Evolutionary conservation across 306 rosid genomes (phyloP), one percentile per base, ranked within the genome.

Genomic region (Neltuma alba): DNA sequence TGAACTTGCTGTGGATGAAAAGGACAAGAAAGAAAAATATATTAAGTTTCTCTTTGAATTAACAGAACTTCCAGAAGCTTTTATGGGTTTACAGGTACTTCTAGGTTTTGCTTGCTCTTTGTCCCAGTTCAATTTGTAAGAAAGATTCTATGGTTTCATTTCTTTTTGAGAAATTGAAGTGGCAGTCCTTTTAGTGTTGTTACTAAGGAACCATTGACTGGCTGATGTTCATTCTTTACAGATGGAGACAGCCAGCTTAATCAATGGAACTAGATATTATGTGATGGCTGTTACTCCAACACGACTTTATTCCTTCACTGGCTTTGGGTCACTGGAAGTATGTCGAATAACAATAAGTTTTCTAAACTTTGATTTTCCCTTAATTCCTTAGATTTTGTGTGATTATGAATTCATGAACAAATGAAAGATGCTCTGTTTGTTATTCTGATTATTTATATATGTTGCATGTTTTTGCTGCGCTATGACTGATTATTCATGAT

Each of bases 201-300:
- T 41, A 45, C 34, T 38, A 55, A 81, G 75, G 76, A 67, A 65
- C 81, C 74, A 37, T 21, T 67, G 52, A 83, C 60, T 85, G 77
- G 70, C 74, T 82, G 31, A 47, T 74, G 57, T 86, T 75, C 69
- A 75, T 82, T 47, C 23, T 84, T 31, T 72, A 74, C 92, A 94
- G 98, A 92, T 94, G 98, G 98, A 94, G 83, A 94, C 97, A 3
- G 87, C 97, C 57, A 87, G 74, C 77, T 61, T 89, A 41, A 82
- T 91, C 33, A 91, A 81, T 89, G 98, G 94, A 84, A 91, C 92
- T 70, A 91, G 97, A 82, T 94, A 88, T 77, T 92, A 94, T 85
- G 89, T 94, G 79, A 92, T 94, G 98, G 97, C 97, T 77, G 98
- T 94, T 75, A 91, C 98, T 85, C 97, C 97, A 61, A 92, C 98